Conservation (phyloP, 1,284 basidiomycete genomes). For the Papiliotrema nemorosa region DNA sequence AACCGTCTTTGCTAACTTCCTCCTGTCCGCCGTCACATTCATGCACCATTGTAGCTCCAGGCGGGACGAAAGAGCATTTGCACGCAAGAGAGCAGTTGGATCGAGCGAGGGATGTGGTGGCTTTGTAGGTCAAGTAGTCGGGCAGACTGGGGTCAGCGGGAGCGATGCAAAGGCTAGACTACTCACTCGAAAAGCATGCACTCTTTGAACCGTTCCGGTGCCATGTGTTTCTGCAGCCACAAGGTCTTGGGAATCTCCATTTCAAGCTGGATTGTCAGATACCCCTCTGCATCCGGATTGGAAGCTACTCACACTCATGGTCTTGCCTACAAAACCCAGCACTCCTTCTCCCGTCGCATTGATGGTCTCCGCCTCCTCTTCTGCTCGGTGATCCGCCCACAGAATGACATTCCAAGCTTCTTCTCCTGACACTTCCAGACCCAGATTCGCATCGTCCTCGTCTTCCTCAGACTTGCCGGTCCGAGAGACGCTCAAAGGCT, state of each 20-base stretch:
- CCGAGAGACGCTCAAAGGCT: conserved; percentile 75
- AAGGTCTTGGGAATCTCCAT: conserved; percentile 97
- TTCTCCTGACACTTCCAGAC: conserved; percentile 53
- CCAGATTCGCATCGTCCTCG: conserved; percentile 46
- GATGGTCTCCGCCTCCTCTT: conserved; percentile 84
- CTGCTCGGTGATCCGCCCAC: conserved; percentile 87
- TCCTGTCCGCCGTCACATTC: conserved; percentile 38
- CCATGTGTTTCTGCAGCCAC: conserved; percentile 92
- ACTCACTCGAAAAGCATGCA: conserved; percentile 86
- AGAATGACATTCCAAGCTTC: conserved; percentile 81
- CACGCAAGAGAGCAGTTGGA: conserved; percentile 93
- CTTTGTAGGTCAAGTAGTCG: conserved; percentile 91
- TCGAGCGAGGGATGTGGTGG: conserved; percentile 72
- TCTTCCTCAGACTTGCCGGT: conserved; percentile 17
- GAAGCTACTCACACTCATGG: conserved; percentile 74
- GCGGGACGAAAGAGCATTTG: conserved; percentile 95
- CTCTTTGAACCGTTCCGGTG: conserved; percentile 64
- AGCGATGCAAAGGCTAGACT: background rate
- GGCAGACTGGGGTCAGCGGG: conserved; percentile 57
- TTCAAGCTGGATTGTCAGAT: conserved; percentile 62
- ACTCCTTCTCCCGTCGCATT: conserved; percentile 81
- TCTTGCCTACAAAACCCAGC: conserved; percentile 91
- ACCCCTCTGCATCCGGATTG: background rate
- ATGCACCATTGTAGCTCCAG: conserved; percentile 49
- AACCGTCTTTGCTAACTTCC: conserved; percentile 58